Evolutionary conservation across 352 stramenopile genomes (phyloP).

Genomic region (Phytophthora fragariae): DNA sequence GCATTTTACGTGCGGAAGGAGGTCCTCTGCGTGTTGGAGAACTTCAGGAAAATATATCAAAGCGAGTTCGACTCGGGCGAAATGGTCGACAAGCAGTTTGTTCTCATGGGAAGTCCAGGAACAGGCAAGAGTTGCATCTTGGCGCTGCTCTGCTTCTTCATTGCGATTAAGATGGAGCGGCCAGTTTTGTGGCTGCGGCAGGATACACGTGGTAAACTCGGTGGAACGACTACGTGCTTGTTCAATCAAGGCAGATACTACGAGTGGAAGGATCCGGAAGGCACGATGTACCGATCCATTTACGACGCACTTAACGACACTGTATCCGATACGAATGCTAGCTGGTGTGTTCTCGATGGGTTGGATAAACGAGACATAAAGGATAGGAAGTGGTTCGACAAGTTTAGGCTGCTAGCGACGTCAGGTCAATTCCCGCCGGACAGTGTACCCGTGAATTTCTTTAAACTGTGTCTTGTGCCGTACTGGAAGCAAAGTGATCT

Average conservation of each 20-base stretch:
- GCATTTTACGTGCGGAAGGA: slow-evolving; percentile 15
- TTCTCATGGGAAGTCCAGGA: slow-evolving; percentile 7
- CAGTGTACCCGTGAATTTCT: neutral
- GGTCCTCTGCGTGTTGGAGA: slow-evolving; percentile 9
- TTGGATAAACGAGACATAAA: neutral
- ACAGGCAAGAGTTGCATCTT: slow-evolving; percentile 21
- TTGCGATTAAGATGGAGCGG: neutral
- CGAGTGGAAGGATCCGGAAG: neutral
- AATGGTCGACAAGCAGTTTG: slow-evolving; percentile 4
- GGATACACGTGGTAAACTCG: neutral
- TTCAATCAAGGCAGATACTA: slow-evolving; percentile 20
- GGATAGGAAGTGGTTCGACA: neutral
- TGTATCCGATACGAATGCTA: no score
- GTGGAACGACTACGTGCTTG: neutral
- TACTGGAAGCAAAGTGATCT: slow-evolving; percentile 13
- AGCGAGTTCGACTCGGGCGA: neutral
- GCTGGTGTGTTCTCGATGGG: slow-evolving; percentile 20
- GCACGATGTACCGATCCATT: neutral
- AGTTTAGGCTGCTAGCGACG: slow-evolving; percentile 4
- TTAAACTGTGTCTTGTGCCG: slow-evolving; percentile 6
- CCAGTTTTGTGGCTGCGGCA: slow-evolving; percentile 10
- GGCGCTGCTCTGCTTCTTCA: slow-evolving; percentile 18
- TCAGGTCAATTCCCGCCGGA: slow-evolving; percentile 3
- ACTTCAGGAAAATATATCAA: slow-evolving; percentile 4
- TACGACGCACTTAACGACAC: neutral